Evolutionary conservation across 108 stramenopile genomes (phyloP).

Genomic region (Conticribra guillardii): DNA sequence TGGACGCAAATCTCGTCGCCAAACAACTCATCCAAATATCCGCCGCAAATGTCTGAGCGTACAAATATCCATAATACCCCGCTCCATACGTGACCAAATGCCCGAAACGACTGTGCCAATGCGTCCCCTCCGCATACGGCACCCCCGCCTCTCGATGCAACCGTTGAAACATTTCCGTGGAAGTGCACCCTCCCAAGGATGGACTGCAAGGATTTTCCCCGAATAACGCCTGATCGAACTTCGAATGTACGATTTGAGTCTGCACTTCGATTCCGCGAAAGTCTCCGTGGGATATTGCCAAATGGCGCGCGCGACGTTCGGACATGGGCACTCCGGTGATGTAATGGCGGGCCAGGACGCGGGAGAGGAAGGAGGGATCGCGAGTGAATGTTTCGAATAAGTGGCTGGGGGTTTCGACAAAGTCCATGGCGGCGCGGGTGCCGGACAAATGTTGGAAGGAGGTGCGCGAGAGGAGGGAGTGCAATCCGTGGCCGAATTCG

Average conservation of each 20-base stretch:
- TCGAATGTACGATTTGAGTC: conserved; percentile 79
- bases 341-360: conserved; percentile 59
- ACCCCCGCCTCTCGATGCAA: conserved; percentile 63
- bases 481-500: conserved; percentile 97
- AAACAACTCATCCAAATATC: conserved; percentile 79
- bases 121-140: conserved; percentile 74
- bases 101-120: conserved; percentile 85
- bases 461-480: conserved; percentile 93
- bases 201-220: conserved; percentile 52
- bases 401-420: conserved; percentile 90
- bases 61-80: conserved; percentile 89
- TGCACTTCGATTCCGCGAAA: conserved; percentile 79
- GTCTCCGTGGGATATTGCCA: conserved; percentile 65
- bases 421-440: conserved; percentile 91
- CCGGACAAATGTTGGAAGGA: conserved; percentile 96
- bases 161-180: conserved; percentile 64
- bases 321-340: conserved; percentile 64
- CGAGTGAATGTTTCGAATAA: conserved; percentile 83
- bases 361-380: conserved; percentile 64
- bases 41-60: conserved; percentile 81
- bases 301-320: conserved; percentile 46
- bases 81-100: conserved; percentile 91
- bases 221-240: conserved; percentile 85
- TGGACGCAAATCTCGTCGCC: conserved; percentile 26
- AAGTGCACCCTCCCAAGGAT: conserved; percentile 43